phyloP scores from a whole-genome alignment of 2,329 filamentous ascomycete genomes.

The Cladophialophora chaetospira region DNA sequence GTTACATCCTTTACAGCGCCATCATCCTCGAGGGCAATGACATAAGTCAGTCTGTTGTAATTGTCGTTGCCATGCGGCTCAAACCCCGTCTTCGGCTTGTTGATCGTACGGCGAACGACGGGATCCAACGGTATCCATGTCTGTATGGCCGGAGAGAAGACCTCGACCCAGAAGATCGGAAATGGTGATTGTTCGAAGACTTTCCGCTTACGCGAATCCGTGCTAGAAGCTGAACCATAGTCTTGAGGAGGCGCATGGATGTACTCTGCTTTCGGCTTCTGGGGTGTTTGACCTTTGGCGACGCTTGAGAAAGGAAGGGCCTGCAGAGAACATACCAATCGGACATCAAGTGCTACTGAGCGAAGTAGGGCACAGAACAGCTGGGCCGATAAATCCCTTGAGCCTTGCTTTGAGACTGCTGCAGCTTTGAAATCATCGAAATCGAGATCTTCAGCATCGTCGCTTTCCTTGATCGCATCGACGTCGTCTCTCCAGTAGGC shows the following conservation, averaged over 20 bases:
- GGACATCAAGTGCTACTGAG: slow-evolving; percentile 74
- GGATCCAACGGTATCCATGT: slow-evolving; percentile 92
- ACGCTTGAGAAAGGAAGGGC: slow-evolving; percentile 67
- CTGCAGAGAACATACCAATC: slow-evolving; percentile 89
- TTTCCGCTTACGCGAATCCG: slow-evolving; percentile 10
- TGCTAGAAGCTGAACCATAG: slow-evolving; percentile 18
- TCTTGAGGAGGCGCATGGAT: slow-evolving; percentile 36
- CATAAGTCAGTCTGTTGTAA: slow-evolving; percentile 78
- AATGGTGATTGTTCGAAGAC: slow-evolving; percentile 64
- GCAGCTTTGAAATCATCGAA: slow-evolving; percentile 72
- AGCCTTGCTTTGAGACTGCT: slow-evolving; percentile 71
- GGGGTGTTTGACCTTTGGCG: slow-evolving; percentile 47
- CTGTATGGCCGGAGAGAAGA: slow-evolving; percentile 79
- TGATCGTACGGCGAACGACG: slow-evolving; percentile 76
- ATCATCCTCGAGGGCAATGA: slow-evolving; percentile 80
- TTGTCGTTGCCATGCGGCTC: slow-evolving; percentile 81
- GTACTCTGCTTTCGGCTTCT: slow-evolving; percentile 42
- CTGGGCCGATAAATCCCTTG: slow-evolving; percentile 85
- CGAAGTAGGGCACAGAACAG: slow-evolving; percentile 86
- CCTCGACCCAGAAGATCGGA: slow-evolving; percentile 93
- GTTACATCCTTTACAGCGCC: slow-evolving; percentile 82
- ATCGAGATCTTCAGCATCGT: slow-evolving; percentile 69
- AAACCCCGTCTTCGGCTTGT: slow-evolving; percentile 67
- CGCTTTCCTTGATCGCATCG: slow-evolving; percentile 62
- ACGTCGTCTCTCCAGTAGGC: slow-evolving; percentile 74